Percentiles rank a stretch among this genome's conserved stretches.
phyloP scores from a whole-genome alignment of 2,329 filamentous ascomycete species.

The Dactylella cylindrospora region DNA sequence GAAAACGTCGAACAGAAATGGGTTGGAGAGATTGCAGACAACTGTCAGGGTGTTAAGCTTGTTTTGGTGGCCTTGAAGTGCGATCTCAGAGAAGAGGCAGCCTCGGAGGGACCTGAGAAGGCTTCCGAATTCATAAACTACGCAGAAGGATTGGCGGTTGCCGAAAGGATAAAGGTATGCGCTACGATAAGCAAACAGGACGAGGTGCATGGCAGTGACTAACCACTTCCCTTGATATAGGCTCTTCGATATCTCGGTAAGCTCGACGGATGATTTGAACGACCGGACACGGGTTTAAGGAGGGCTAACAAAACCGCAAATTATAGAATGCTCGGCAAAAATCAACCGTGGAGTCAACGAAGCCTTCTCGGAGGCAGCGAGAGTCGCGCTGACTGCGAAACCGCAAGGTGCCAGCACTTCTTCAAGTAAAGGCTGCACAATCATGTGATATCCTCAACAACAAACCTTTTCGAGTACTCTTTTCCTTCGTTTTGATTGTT shows the following conservation, averaged over 20 bases:
- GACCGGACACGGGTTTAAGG: background rate
- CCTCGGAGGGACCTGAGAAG: slow-evolving; percentile 67
- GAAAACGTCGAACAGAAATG: slow-evolving; percentile 99
- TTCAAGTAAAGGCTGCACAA: slow-evolving; percentile 21
- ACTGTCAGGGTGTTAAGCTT: slow-evolving; percentile 91
- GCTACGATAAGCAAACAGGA: background rate
- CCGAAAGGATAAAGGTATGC: slow-evolving; percentile 48
- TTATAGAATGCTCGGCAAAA: slow-evolving; percentile 93
- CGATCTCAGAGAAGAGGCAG: slow-evolving; percentile 78
- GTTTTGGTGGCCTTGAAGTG: slow-evolving; percentile 96
- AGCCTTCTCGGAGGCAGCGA: slow-evolving; percentile 94
- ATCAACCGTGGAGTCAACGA: slow-evolving; percentile 97
- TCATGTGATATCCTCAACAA: slow-evolving; percentile 24
- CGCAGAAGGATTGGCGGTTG: slow-evolving; percentile 48
- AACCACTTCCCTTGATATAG: slow-evolving; percentile 51
- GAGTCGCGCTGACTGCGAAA: slow-evolving; percentile 79
- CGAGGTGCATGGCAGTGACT: background rate
- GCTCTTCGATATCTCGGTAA: slow-evolving; percentile 84
- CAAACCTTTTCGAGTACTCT: no score
- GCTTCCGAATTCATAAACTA: slow-evolving; percentile 51
- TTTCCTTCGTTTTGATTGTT: background rate
- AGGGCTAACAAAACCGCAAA: slow-evolving; percentile 3
- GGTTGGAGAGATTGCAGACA: slow-evolving; percentile 96
- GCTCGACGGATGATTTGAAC: background rate
- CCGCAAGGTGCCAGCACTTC: slow-evolving; percentile 57